A percentile compares a stretch with the other conserved stretches of the same genome.
These are phyloP conservation scores for Gastrolobium bilobum DNA, from an alignment of 306 rosid species.

Conservation along the genomic window DNA sequence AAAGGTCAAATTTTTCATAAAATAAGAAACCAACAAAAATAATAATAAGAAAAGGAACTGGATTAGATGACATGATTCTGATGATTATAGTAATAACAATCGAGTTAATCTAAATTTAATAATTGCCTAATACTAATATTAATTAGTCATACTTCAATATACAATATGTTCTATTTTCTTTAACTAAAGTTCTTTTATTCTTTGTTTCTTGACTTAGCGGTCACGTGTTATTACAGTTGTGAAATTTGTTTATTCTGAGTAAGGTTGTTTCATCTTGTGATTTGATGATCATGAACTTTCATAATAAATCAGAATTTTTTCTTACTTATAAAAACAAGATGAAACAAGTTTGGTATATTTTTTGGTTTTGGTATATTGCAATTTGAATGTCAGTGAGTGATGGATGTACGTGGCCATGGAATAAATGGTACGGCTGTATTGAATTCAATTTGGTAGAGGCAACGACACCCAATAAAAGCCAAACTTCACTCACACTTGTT, in stretches of 20 bases:
- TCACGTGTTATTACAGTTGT: conserved; percentile 3
- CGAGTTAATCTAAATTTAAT: neutral
- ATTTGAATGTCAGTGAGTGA: neutral
- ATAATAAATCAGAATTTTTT: neutral
- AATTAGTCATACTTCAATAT: neutral
- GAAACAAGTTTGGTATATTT: neutral
- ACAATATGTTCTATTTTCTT: neutral
- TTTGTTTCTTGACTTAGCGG: neutral
- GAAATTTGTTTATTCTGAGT: neutral
- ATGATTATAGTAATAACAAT: neutral
- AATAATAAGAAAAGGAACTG: neutral
- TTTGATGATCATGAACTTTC: neutral
- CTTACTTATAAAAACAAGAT: too few relatives aligned
- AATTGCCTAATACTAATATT: neutral
- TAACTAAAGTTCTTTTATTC: neutral
- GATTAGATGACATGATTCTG: neutral
- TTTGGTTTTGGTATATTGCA: neutral
- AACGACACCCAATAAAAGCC: neutral
- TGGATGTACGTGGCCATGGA: neutral
- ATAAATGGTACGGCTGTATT: conserved; percentile 27
- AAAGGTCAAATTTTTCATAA: conserved; percentile 42
- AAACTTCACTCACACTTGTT: conserved; percentile 3
- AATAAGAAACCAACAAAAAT: conserved; percentile 31
- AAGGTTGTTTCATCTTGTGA: neutral
- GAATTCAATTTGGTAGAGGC: conserved; percentile 1